Percentiles rank a stretch among this genome's conserved stretches.
These are phyloP conservation scores for Epichloe elymi DNA, from an alignment of 2,329 filamentous ascomycete genomes.

Conservation along the genomic window DNA sequence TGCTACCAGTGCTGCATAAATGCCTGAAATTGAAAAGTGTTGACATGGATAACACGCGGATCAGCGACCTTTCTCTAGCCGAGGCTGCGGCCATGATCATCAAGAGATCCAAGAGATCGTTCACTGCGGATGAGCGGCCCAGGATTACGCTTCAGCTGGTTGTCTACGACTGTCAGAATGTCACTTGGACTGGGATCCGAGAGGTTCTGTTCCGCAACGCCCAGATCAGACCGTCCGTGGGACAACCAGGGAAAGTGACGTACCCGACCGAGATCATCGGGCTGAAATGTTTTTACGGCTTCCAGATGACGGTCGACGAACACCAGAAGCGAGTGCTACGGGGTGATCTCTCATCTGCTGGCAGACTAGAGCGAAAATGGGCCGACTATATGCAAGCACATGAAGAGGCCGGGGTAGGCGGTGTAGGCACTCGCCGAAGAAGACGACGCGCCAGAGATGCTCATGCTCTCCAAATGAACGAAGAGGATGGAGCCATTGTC, in stretches of 20 bases:
- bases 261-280: constrained; percentile 70
- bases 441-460: constrained; percentile 71
- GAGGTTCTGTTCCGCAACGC: constrained; percentile 80
- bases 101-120: constrained; percentile 39
- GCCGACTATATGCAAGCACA: constrained; percentile 85
- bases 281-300: constrained; percentile 89
- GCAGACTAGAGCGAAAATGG: constrained; percentile 80
- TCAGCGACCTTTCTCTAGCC: constrained; percentile 72
- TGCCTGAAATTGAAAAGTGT: constrained; percentile 58
- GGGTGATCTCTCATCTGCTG: constrained; percentile 62
- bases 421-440: constrained; percentile 53
- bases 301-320: constrained; percentile 89
- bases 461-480: constrained; percentile 64
- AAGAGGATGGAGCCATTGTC: constrained; percentile 54
- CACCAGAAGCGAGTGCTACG: constrained; percentile 75
- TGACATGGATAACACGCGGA: constrained; percentile 86
- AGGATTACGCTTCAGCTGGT: constrained; percentile 59
- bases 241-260: constrained; percentile 26
- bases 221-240: constrained; percentile 45
- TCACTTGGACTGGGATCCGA: constrained; percentile 84
- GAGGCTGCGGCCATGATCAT: constrained; percentile 76
- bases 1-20: constrained; percentile 68
- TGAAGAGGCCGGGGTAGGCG: constrained; percentile 65
- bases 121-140: constrained; percentile 28
- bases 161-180: constrained; percentile 81